Evolutionary conservation across 176 grass and related monocot genomes (phyloP).

Genomic region (Themeda triandra): DNA sequence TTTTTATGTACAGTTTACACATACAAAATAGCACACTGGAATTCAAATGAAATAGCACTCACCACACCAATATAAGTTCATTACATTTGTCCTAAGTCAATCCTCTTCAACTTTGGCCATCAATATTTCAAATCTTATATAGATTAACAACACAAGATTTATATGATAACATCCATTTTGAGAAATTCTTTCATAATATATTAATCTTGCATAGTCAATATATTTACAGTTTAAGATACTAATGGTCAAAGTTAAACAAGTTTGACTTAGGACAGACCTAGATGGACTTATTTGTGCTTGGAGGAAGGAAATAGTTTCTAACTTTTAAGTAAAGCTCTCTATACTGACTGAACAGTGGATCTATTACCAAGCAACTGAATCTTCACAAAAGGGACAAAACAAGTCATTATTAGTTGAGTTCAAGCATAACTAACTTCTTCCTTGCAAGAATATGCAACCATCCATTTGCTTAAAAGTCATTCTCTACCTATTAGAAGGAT

Average conservation of each 20-base stretch:
- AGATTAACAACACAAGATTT: neutral
- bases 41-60: neutral
- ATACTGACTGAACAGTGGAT: neutral
- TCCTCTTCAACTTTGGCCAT: neutral
- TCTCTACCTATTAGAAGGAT: neutral
- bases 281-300: neutral
- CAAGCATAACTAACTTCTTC: neutral
- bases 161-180: neutral
- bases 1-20: neutral
- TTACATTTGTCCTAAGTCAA: neutral
- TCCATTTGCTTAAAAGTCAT: neutral
- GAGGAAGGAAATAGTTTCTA: neutral
- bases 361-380: neutral
- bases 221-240: neutral
- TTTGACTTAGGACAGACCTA: neutral
- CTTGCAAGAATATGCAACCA: constrained; percentile 12
- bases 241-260: neutral
- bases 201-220: neutral
- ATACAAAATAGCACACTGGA: neutral
- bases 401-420: neutral
- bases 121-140: neutral
- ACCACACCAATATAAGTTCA: neutral
- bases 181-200: neutral
- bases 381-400: neutral
- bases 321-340: neutral